Evolutionary conservation across 1,139 yeast genomes (phyloP).

Genomic region (Yamadazyma buinensis): DNA sequence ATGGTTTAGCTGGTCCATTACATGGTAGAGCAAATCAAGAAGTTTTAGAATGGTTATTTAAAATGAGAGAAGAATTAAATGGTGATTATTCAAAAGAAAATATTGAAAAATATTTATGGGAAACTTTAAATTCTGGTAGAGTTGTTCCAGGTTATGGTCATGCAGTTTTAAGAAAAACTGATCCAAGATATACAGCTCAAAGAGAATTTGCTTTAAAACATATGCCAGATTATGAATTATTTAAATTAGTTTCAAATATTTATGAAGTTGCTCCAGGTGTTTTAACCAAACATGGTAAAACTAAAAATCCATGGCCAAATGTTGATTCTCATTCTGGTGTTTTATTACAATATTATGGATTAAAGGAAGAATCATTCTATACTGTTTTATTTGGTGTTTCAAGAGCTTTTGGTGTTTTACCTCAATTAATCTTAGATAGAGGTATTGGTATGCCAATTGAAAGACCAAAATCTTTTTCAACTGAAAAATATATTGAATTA

Average conservation of each 20-base stretch:
- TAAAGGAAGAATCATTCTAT: conserved; percentile 93
- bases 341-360: conserved; percentile 93
- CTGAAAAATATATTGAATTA: conserved; percentile 62
- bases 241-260: conserved; percentile 84
- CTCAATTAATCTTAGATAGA: conserved; percentile 95
- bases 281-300: conserved; percentile 94
- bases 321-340: conserved; percentile 98
- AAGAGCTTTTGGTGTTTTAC: conserved; percentile 96
- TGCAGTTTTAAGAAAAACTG: conserved; percentile 94
- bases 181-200: conserved; percentile 96
- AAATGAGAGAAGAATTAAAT: conserved; percentile 71
- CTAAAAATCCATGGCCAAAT: conserved; percentile 99
- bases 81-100: conserved; percentile 71
- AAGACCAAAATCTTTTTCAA: conserved; percentile 95
- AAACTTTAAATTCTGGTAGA: conserved; percentile 84
- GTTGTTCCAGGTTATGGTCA: conserved; percentile 99
- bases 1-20: conserved; percentile 97
- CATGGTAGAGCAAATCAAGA: conserved; percentile 99
- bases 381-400: conserved; percentile 98
- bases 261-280: conserved; percentile 96
- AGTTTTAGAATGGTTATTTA: conserved; percentile 89
- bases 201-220: conserved; percentile 95
- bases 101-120: conserved; percentile 88
- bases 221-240: conserved; percentile 93
- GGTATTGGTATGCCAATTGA: conserved; percentile 94